These are phyloP conservation scores for Metschnikowia sp. DNA, from an alignment of 805 yeast species.

Conservation along the genomic window DNA sequence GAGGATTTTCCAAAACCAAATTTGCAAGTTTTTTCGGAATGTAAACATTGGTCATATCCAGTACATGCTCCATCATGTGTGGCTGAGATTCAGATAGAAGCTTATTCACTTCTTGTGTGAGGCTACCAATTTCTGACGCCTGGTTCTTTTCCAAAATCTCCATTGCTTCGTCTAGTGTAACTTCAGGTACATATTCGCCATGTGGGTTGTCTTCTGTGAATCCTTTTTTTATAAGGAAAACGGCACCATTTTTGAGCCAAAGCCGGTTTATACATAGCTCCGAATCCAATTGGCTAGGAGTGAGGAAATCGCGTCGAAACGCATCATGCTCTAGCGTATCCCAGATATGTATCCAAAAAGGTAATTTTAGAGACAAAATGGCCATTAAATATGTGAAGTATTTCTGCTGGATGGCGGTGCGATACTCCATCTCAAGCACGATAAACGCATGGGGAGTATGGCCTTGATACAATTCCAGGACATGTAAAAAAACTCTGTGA, in stretches of 20 bases:
- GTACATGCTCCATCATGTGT: slow-evolving; percentile 8
- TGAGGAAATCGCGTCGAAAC: slow-evolving; percentile 14
- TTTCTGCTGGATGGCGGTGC: slow-evolving; percentile 4
- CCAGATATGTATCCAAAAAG: slow-evolving; percentile 13
- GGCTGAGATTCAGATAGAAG: neutral
- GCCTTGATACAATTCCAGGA: neutral
- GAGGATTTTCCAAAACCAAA: slow-evolving; percentile 3
- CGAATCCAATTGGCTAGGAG: slow-evolving; percentile 11
- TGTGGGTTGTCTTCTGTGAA: slow-evolving; percentile 11
- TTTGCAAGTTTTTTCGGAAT: slow-evolving; percentile 5
- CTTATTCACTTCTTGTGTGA: neutral
- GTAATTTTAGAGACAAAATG: neutral
- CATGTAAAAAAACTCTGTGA: slow-evolving; percentile 5
- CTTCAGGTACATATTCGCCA: slow-evolving; percentile 13
- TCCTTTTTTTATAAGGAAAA: slow-evolving; percentile 3
- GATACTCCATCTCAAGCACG: slow-evolving; percentile 8
- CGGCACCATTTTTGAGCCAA: slow-evolving; percentile 5
- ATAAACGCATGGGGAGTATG: neutral
- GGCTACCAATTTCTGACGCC: neutral
- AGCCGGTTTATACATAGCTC: slow-evolving; percentile 12
- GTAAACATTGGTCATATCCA: slow-evolving; percentile 6
- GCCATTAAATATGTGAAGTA: slow-evolving; percentile 13
- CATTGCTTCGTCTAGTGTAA: slow-evolving; percentile 6
- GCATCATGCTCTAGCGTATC: slow-evolving; percentile 16
- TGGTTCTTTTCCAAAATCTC: neutral